Evolutionary conservation across 225 moss, liverwort and hornwort genomes (phyloP), one percentile per base, ranked within the genome.

Genomic region (Polytrichum formosum): DNA sequence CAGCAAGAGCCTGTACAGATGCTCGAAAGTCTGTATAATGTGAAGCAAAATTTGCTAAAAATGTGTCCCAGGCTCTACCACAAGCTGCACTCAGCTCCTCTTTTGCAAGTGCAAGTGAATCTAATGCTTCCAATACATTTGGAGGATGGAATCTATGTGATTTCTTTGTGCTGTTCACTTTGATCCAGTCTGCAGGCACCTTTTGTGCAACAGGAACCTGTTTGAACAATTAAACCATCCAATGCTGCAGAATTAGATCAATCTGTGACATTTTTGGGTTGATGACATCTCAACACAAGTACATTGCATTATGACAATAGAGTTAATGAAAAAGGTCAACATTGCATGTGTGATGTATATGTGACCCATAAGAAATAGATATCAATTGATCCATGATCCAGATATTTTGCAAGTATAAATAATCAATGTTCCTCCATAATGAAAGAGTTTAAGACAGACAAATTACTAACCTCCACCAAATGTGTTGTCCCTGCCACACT

Each of bases 1-100:
- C 87, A 77, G 98, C 98, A 75, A 98, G 89, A 30, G 98, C 94
- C 82, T 98, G 94, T 71, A 98, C 94, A 75, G 94, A 90, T 67
- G 92, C 92, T 69, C 90, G 91, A 17, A 98, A 98, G 55, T 94
- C 98, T 54, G 87, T 75, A 68, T 98, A 98, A 72, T 92, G 90
- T 22, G 88, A 74, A 46, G 92, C 77, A 73, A 98, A 98, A 58
- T 98, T 91, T 77, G 82, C 92, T 71, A 98, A 66, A 69, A 92
- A 98, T 54, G 37, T 75, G 64, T 92, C 90, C 98, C 98, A 98
- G n/a, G 91, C 98, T 74, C 75, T 86, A 10, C 81, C 78, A 70
- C 90, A 91, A 63, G 98, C 91, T 37, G 81, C 77, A 56, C 62
- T 85, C 56, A 98, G 85, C 80, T 93, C 83, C 72, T 95, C 95